Percentiles rank a stretch among this genome's conserved stretches.
Conservation (phyloP, 768 basidiomycete genomes). For the Peribolospora baueri region DNA sequence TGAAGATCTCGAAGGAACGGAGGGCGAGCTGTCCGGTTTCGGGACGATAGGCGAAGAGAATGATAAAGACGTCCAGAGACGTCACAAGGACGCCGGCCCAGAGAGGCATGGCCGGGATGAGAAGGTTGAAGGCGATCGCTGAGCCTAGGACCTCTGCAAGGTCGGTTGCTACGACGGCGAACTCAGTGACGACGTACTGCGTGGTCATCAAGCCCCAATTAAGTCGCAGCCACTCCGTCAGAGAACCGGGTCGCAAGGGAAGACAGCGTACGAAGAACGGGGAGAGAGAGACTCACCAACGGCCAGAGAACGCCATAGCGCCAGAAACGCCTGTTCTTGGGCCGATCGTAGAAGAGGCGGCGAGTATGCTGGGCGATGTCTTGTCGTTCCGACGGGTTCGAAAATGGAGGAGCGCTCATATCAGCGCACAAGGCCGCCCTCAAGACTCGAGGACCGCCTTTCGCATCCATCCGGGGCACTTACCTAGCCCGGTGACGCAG, state of each 20-base stretch:
- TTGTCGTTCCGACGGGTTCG: conserved; percentile 7
- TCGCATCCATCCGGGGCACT: not conserved
- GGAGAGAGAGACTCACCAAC: conserved; percentile 18
- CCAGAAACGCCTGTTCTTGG: conserved; percentile 32
- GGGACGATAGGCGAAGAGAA: conserved; percentile 44
- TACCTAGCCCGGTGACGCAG: conserved; percentile 15
- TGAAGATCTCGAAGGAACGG: conserved; percentile 12
- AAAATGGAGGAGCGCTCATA: not conserved
- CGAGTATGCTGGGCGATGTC: conserved; percentile 43
- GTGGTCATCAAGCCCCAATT: conserved; percentile 2
- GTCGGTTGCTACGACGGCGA: conserved; percentile 54
- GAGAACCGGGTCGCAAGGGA: conserved; percentile 8
- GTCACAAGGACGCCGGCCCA: conserved; percentile 51
- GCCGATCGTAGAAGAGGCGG: conserved; percentile 38
- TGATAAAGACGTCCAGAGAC: conserved; percentile 38
- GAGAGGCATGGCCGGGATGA: conserved; percentile 42
- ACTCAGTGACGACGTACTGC: conserved; percentile 26
- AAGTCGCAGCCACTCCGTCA: not conserved
- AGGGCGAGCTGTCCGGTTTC: conserved; percentile 24
- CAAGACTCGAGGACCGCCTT: not conserved
- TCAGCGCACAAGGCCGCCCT: not conserved
- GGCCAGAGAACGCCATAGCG: conserved; percentile 41
- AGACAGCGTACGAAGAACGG: conserved; percentile 15
- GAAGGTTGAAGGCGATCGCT: conserved; percentile 51
- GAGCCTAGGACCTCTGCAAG: conserved; percentile 58